These are phyloP conservation scores for Cyphellophora europaea DNA, from an alignment of 2,329 filamentous ascomycete genomes.

Conservation along the genomic window DNA sequence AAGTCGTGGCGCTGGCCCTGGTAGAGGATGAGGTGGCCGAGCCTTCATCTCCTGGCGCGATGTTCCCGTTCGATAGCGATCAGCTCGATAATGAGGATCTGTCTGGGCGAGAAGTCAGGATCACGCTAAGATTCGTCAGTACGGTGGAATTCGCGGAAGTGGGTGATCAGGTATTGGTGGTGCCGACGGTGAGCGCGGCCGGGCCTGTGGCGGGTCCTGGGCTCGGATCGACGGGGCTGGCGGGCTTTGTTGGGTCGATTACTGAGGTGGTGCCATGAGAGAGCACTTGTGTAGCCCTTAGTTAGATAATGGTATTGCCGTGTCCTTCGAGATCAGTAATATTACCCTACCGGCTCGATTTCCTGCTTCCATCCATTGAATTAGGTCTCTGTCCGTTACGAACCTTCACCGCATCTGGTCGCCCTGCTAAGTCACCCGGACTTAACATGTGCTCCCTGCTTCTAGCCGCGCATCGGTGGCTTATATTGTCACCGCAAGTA, in stretches of 20 bases:
- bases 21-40: slow-evolving; percentile 21
- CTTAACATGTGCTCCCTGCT: too few species aligned
- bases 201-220: slow-evolving; percentile 38
- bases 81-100: slow-evolving; percentile 19
- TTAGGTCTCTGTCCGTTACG: too few species aligned
- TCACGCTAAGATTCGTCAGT: slow-evolving; percentile 49
- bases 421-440: too few species aligned
- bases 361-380: too few species aligned
- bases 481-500: too few species aligned
- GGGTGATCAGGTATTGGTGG: slow-evolving; percentile 48
- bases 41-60: slow-evolving; percentile 25
- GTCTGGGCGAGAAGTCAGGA: slow-evolving; percentile 26
- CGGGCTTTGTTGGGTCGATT: slow-evolving; percentile 50
- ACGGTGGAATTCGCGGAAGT: slow-evolving; percentile 49
- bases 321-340: too few species aligned
- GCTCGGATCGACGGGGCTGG: slow-evolving; percentile 41
- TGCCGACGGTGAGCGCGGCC: slow-evolving; percentile 47
- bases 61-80: slow-evolving; percentile 36
- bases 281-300: too few species aligned
- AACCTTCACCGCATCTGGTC: too few species aligned
- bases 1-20: slow-evolving; percentile 51
- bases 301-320: too few species aligned
- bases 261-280: slow-evolving; percentile 18
- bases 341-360: too few species aligned
- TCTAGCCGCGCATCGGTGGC: too few species aligned